Percentiles rank a stretch among this genome's conserved stretches.
These are phyloP conservation scores for Botrytis sinoallii DNA, from an alignment of 2,329 filamentous ascomycete species.

Conservation along the genomic window DNA sequence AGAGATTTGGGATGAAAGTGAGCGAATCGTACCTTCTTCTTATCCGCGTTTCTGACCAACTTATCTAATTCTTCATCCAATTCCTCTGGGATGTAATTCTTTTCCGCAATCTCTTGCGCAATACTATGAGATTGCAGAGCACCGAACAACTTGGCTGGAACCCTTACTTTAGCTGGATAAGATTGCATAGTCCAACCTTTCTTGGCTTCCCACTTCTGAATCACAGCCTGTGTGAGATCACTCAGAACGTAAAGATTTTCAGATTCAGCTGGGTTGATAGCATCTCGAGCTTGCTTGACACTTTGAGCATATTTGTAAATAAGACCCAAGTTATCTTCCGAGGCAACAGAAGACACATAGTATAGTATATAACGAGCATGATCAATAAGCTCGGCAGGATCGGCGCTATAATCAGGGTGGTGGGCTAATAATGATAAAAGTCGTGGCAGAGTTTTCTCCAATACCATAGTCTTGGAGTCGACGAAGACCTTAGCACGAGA, in stretches of 20 bases:
- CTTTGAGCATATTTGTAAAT: slow-evolving; percentile 91
- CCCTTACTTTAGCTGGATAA: slow-evolving; percentile 74
- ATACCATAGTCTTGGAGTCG: slow-evolving; percentile 57
- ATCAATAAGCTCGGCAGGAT: slow-evolving; percentile 68
- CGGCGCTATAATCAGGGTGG: slow-evolving; percentile 79
- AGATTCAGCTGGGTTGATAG: slow-evolving; percentile 63
- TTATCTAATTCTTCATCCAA: slow-evolving; percentile 65
- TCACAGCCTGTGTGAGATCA: slow-evolving; percentile 78
- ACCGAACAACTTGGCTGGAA: slow-evolving; percentile 77
- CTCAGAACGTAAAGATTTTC: slow-evolving; percentile 81
- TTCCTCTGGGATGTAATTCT: slow-evolving; percentile 72
- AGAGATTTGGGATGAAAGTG: slow-evolving; percentile 7
- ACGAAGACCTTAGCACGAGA: slow-evolving; percentile 69
- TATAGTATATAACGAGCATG: slow-evolving; percentile 88
- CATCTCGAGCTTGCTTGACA: slow-evolving; percentile 85
- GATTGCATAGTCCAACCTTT: slow-evolving; percentile 84
- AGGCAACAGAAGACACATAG: slow-evolving; percentile 79
- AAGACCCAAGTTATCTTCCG: slow-evolving; percentile 79
- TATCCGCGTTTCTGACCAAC: slow-evolving; percentile 67
- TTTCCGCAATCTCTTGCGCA: slow-evolving; percentile 82
- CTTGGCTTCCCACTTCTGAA: slow-evolving; percentile 81
- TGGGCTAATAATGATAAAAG: slow-evolving; percentile 87
- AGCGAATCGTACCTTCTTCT: slow-evolving; percentile 47
- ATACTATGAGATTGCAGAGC: slow-evolving; percentile 71
- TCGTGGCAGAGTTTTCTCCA: slow-evolving; percentile 80